Evolutionary conservation across 2,329 filamentous ascomycete genomes (phyloP).

Genomic region (Aspergillus niger): DNA sequence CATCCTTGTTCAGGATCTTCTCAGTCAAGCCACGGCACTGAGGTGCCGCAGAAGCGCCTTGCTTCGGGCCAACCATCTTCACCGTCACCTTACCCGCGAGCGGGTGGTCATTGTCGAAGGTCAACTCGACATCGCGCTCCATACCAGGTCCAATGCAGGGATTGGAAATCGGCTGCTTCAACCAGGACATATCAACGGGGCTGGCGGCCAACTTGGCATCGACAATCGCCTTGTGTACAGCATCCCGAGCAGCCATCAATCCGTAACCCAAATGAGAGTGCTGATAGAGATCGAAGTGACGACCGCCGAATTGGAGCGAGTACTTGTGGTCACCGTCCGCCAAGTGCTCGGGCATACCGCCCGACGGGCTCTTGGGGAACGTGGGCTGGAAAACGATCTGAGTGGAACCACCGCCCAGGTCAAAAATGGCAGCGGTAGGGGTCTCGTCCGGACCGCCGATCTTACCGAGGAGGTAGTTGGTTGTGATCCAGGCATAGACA

Average conservation of each 20-base stretch:
- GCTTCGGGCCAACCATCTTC: slow-evolving; percentile 83
- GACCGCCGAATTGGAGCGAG: slow-evolving; percentile 82
- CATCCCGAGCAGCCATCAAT: slow-evolving; percentile 88
- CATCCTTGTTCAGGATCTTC: slow-evolving; percentile 86
- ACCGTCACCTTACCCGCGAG: slow-evolving; percentile 68
- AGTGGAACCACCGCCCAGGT: slow-evolving; percentile 93
- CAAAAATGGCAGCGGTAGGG: slow-evolving; percentile 90
- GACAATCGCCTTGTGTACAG: slow-evolving; percentile 76
- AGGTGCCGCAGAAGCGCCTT: slow-evolving; percentile 65
- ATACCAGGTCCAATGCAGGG: slow-evolving; percentile 85
- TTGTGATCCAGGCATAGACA: slow-evolving; percentile 98
- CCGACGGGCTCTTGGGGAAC: slow-evolving; percentile 70
- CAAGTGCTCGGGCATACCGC: slow-evolving; percentile 83
- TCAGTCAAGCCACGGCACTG: slow-evolving; percentile 91
- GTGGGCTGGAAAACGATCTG: slow-evolving; percentile 98
- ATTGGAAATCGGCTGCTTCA: slow-evolving; percentile 71
- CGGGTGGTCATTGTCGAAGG: slow-evolving; percentile 65
- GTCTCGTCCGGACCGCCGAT: slow-evolving; percentile 90
- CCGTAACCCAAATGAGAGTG: slow-evolving; percentile 97
- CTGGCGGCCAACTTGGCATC: slow-evolving; percentile 68
- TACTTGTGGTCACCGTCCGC: slow-evolving; percentile 95
- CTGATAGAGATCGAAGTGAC: slow-evolving; percentile 91
- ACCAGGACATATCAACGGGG: slow-evolving; percentile 66
- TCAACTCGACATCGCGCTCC: slow-evolving; percentile 71
- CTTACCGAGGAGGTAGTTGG: slow-evolving; percentile 97